Base-by-base conservation (phyloP, 441 rosid species). In the Aleurites moluccanus region DNA sequence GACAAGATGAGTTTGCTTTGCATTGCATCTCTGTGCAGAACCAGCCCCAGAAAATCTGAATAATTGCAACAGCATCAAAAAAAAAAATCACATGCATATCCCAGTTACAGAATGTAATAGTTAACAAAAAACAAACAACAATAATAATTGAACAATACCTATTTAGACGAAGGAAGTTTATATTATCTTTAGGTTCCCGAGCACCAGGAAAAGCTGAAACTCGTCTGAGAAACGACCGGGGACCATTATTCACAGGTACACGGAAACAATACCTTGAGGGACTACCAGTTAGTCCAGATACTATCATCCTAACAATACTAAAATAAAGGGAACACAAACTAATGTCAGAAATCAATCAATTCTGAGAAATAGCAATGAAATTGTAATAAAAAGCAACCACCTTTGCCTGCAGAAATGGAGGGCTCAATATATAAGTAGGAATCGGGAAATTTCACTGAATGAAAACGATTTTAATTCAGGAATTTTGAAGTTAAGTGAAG, bases 281-380 rank as follows among this genome's bases (percentile, higher is more conserved):
- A 88, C 86, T 76, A 74, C 80, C 79, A 13, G 84, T 81, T 60
- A 95, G 79, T 61, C 98, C 97, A 60, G 88, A 87, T n/a, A 89
- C 82, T 74, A 79, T 79, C 97, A 93, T 95, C 80, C 75, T 84
- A 61, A 69, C 61, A 78, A 10, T 27, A 74, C 67, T 7, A 64
- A 49, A 63, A 50, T 50, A 35, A 52, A n/a, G 1, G 6, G 42
- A 35, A 44, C 61, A 63, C 45, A 45, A 67, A 63, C 49, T 28
- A 23, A 47, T 47, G 13, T 52, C 75, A 45, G 65, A 73, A 72
- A 74, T 53, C 30, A 33, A 47, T 28, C 18, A 16, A 56, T 38
- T 38, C 40, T 38, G 21, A 21, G 53, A 56, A 64, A 27, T 3
- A 60, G 40, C 40, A 38, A 6, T 38, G 40, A 6, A 63, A 18